A percentile compares a stretch with the other conserved stretches of the same genome.
These are phyloP conservation scores for Sphaceloma murrayae DNA, from an alignment of 2,329 filamentous ascomycete genomes.

Conservation along the genomic window DNA sequence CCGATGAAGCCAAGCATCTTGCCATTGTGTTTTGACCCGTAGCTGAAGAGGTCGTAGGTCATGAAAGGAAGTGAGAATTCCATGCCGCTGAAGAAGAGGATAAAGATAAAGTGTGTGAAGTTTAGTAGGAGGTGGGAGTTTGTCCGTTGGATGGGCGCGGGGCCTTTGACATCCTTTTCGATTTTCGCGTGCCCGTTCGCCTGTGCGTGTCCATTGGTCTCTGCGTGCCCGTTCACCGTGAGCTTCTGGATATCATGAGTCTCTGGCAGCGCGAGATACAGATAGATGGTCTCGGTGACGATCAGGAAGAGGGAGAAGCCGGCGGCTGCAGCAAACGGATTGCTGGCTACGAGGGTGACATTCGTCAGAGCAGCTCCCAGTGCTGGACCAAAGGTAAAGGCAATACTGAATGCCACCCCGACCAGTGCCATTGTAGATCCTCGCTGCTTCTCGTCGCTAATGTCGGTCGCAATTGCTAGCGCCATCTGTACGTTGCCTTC, in stretches of 20 bases:
- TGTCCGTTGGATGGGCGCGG: constrained; percentile 43
- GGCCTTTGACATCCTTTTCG: constrained; percentile 27
- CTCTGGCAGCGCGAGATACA: constrained; percentile 78
- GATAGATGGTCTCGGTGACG: constrained; percentile 74
- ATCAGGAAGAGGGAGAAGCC: constrained; percentile 79
- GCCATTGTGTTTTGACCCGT: constrained; percentile 70
- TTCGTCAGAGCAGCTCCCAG: constrained; percentile 78
- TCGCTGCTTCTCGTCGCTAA: constrained; percentile 74
- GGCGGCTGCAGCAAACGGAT: constrained; percentile 89
- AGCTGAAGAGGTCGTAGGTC: constrained; percentile 87
- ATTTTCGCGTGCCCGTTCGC: constrained; percentile 15
- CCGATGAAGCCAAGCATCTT: constrained; percentile 83
- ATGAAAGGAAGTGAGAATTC: constrained; percentile 97
- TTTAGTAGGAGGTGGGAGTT: constrained; percentile 82
- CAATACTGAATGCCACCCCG: constrained; percentile 91
- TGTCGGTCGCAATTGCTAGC: constrained; percentile 91
- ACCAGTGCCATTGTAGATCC: constrained; percentile 94
- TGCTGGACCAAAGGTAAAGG: constrained; percentile 92
- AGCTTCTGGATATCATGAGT: constrained; percentile 49
- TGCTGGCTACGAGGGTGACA: constrained; percentile 67
- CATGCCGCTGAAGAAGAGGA: constrained; percentile 96
- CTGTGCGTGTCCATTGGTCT: constrained; percentile 21
- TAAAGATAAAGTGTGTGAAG: constrained; percentile 75
- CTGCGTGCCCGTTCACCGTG: constrained; percentile 23
- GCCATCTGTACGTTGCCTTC: constrained; percentile 96